phyloP scores from a whole-genome alignment of 2,329 filamentous ascomycete species.

The Talaromyces sp. region DNA sequence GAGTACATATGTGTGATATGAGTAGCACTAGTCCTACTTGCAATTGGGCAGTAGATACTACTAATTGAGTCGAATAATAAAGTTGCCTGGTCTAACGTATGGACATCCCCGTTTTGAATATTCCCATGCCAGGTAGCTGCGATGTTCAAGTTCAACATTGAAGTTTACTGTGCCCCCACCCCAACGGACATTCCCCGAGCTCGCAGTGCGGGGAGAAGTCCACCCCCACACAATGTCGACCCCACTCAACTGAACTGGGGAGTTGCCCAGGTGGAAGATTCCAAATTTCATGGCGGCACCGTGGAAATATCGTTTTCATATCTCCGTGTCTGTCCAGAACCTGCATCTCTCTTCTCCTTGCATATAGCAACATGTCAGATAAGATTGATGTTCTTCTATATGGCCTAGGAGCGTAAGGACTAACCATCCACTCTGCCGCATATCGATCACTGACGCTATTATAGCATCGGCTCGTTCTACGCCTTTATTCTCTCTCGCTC shows the following conservation, averaged over 20 bases:
- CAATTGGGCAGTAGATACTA: too few relatives aligned
- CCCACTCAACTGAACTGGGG: neutral
- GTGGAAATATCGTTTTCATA: neutral
- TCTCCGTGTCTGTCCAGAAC: neutral
- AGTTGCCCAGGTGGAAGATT: neutral
- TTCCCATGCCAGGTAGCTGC: neutral
- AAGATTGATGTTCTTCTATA: slow-evolving; percentile 53
- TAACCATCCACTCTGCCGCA: too few relatives aligned
- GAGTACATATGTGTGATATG: too few relatives aligned
- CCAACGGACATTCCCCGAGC: neutral
- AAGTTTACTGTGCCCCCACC: neutral
- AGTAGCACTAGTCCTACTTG: too few relatives aligned
- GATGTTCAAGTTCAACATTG: neutral
- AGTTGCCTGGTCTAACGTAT: too few relatives aligned
- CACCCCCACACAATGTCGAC: neutral
- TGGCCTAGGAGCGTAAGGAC: slow-evolving; percentile 57
- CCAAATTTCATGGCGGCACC: neutral
- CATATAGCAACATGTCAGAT: slow-evolving; percentile 26
- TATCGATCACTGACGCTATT: neutral
- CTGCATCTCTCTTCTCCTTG: neutral
- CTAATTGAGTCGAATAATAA: too few relatives aligned
- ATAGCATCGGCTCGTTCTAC: slow-evolving; percentile 61
- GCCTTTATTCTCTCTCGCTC: slow-evolving; percentile 55
- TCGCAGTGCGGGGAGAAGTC: neutral
- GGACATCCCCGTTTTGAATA: too few relatives aligned